Percentiles rank a stretch among this genome's conserved stretches.
These are phyloP conservation scores for Daldinia decipiens DNA, from an alignment of 495 filamentous ascomycete species.

Conservation along the genomic window DNA sequence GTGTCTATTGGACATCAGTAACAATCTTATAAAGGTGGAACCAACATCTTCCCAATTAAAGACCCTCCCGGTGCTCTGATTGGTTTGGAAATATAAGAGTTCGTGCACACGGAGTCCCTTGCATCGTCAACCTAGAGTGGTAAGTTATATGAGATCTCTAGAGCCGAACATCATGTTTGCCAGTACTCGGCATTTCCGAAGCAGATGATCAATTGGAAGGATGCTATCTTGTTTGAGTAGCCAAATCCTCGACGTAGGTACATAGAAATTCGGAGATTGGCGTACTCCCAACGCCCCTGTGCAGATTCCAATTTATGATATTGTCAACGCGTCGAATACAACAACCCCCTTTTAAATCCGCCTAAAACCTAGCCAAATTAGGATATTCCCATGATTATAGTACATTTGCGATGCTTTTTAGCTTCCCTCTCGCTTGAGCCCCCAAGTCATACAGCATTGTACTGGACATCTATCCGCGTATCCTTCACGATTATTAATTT, in stretches of 20 bases:
- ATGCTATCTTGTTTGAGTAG: no score
- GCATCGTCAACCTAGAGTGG: not conserved
- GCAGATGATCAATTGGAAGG: not conserved
- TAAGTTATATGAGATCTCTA: not conserved
- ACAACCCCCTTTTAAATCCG: not conserved
- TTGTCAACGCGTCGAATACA: no score
- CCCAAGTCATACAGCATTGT: not conserved
- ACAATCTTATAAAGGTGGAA: not conserved
- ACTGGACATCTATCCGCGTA: slow-evolving; percentile 34
- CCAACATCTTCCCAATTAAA: not conserved
- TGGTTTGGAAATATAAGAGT: not conserved
- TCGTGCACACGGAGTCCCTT: not conserved
- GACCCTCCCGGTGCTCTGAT: not conserved
- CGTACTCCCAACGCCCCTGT: no score
- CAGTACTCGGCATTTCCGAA: not conserved
- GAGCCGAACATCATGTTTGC: not conserved
- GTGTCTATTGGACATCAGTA: no score
- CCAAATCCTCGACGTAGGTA: no score
- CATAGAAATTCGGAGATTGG: no score
- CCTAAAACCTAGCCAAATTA: not conserved
- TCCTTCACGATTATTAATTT: slow-evolving; percentile 35
- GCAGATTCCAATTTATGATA: no score
- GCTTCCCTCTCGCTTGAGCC: not conserved
- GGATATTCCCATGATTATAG: not conserved
- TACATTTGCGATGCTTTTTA: not conserved